Conservation (phyloP, 495 filamentous ascomycete species). For the Talaromyces nanjingensis region DNA sequence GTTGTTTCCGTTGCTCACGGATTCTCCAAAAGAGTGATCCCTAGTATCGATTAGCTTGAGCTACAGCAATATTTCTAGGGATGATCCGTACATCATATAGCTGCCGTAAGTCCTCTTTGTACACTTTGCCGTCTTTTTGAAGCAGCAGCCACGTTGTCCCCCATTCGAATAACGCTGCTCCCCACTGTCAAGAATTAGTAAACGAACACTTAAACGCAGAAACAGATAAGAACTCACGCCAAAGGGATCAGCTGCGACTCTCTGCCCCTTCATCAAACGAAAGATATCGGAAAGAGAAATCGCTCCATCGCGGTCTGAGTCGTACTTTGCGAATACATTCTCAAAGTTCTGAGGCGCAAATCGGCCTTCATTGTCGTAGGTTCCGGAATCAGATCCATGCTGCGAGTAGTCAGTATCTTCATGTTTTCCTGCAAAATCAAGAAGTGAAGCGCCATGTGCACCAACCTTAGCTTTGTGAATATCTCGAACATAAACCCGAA, state of each 20-base stretch:
- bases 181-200: neutral
- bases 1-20: slow-evolving; percentile 8
- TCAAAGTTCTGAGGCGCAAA: slow-evolving; percentile 51
- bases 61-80: neutral
- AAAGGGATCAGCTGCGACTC: slow-evolving; percentile 36
- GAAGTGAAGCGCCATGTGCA: too few species aligned
- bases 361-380: slow-evolving; percentile 47
- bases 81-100: slow-evolving; percentile 32
- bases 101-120: slow-evolving; percentile 38
- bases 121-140: slow-evolving; percentile 36
- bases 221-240: slow-evolving; percentile 16
- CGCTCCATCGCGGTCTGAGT: slow-evolving; percentile 23
- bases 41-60: neutral
- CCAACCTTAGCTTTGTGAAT: slow-evolving; percentile 47
- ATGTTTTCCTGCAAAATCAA: neutral
- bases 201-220: neutral
- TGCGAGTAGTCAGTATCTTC: neutral
- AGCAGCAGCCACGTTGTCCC: slow-evolving; percentile 39
- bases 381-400: slow-evolving; percentile 48
- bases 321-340: slow-evolving; percentile 52
- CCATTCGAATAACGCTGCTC: slow-evolving; percentile 29
- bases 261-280: slow-evolving; percentile 33
- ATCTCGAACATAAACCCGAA: slow-evolving; percentile 40
- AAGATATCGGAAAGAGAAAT: slow-evolving; percentile 21
- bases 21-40: slow-evolving; percentile 21